Evolutionary conservation across 2,329 filamentous ascomycete genomes (phyloP).

Genomic region (Calonectria montana): DNA sequence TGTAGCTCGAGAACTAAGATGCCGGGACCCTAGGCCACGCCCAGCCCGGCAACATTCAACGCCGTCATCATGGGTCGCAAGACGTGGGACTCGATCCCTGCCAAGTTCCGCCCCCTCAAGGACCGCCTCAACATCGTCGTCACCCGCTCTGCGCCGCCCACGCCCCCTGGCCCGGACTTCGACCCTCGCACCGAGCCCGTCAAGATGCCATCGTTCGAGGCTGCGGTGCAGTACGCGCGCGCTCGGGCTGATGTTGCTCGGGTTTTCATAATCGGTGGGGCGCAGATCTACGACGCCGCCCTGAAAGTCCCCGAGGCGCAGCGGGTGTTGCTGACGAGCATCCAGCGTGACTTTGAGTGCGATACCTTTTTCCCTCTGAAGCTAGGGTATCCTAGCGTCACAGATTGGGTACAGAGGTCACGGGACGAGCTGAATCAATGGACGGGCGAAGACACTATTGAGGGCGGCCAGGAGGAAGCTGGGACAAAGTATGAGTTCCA

Average conservation of each 20-base stretch:
- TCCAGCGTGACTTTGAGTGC: slow-evolving; percentile 77
- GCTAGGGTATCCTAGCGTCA: slow-evolving; percentile 54
- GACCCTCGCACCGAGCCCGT: slow-evolving; percentile 57
- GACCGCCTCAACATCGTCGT: slow-evolving; percentile 87
- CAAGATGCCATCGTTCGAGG: slow-evolving; percentile 68
- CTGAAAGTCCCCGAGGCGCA: slow-evolving; percentile 68
- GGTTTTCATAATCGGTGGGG: slow-evolving; percentile 91
- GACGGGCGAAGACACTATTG: slow-evolving; percentile 72
- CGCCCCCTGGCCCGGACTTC: slow-evolving; percentile 22
- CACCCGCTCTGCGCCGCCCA: slow-evolving; percentile 61
- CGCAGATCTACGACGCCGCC: slow-evolving; percentile 82
- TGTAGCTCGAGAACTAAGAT: not conserved
- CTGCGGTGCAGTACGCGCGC: slow-evolving; percentile 63
- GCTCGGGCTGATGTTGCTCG: slow-evolving; percentile 59
- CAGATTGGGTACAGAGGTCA: slow-evolving; percentile 65
- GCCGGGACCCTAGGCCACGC: slow-evolving; percentile 40
- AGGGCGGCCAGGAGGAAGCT: slow-evolving; percentile 70
- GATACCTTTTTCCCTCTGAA: slow-evolving; percentile 79
- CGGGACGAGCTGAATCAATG: slow-evolving; percentile 69
- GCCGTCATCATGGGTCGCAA: slow-evolving; percentile 97
- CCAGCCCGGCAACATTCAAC: slow-evolving; percentile 59
- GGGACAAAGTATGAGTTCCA: slow-evolving; percentile 77
- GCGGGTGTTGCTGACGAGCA: slow-evolving; percentile 76
- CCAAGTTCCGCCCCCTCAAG: slow-evolving; percentile 80
- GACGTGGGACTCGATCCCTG: slow-evolving; percentile 93